These are phyloP conservation scores for Escallonia herrerae DNA, from an alignment of 129 eudicot species.

Conservation along the genomic window DNA sequence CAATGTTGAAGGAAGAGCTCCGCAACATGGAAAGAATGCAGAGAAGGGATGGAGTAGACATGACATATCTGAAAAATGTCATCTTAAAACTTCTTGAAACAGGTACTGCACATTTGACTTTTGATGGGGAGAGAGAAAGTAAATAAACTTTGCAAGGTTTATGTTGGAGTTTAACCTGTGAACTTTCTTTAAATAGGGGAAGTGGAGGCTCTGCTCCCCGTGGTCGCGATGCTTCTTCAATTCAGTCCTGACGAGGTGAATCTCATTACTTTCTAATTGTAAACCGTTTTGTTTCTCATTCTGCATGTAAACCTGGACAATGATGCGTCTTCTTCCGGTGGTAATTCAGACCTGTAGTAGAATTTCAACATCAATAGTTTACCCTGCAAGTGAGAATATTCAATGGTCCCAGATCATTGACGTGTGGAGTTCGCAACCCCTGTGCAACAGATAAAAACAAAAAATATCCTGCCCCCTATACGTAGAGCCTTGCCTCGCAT, in stretches of 20 bases:
- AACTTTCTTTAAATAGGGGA: slow-evolving; percentile 57
- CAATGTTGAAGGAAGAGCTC: slow-evolving; percentile 92
- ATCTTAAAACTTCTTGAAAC: slow-evolving; percentile 94
- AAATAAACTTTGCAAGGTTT: neutral
- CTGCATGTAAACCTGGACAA: too few relatives aligned
- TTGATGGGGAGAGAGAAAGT: neutral
- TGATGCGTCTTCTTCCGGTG: too few relatives aligned
- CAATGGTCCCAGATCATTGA: too few relatives aligned
- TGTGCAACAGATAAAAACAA: too few relatives aligned
- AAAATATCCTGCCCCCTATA: too few relatives aligned
- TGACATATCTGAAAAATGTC: slow-evolving; percentile 96
- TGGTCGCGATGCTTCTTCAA: slow-evolving; percentile 94
- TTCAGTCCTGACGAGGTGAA: slow-evolving; percentile 99
- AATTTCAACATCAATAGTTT: too few relatives aligned
- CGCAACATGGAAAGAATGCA: slow-evolving; percentile 90
- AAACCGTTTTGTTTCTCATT: too few relatives aligned
- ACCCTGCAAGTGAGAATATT: too few relatives aligned
- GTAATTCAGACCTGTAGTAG: too few relatives aligned
- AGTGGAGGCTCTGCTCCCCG: slow-evolving; percentile 94
- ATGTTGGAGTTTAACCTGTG: neutral
- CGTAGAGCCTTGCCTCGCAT: too few relatives aligned
- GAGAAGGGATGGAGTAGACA: slow-evolving; percentile 98
- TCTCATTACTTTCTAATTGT: too few relatives aligned
- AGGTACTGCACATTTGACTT: slow-evolving; percentile 40
- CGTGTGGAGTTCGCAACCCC: too few relatives aligned